A percentile compares a stretch with the other conserved stretches of the same genome.
phyloP scores from a whole-genome alignment of 192 early-diverging fungal genomes.

The Cetraspora pellucida region DNA sequence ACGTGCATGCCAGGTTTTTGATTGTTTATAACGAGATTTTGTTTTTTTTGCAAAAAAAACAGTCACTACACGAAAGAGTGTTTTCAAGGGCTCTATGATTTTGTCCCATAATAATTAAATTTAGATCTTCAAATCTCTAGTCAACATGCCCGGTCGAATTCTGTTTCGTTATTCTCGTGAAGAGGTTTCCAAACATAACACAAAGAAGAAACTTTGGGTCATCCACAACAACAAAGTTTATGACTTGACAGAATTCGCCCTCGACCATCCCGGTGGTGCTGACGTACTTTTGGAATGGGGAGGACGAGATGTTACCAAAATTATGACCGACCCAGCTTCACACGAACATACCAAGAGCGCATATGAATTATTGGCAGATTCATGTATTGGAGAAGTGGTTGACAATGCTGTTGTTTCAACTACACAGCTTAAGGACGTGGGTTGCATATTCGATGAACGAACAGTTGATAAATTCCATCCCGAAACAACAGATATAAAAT shows the following conservation, averaged over 20 bases:
- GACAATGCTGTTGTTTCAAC: not conserved
- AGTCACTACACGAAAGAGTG: too few relatives aligned
- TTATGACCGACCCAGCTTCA: conserved; percentile 74
- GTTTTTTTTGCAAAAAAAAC: too few relatives aligned
- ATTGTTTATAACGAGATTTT: too few relatives aligned
- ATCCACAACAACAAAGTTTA: conserved; percentile 80
- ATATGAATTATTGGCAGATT: conserved; percentile 85
- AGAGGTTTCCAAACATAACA: conserved; percentile 78
- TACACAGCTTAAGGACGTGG: conserved; percentile 4
- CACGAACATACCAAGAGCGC: conserved; percentile 84
- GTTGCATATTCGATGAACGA: conserved; percentile 6
- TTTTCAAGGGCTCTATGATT: too few relatives aligned
- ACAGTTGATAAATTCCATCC: conserved; percentile 44
- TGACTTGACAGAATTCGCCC: conserved; percentile 84
- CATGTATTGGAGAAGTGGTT: conserved; percentile 68
- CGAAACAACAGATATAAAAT: conserved; percentile 49
- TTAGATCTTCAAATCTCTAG: not conserved
- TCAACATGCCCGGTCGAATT: conserved; percentile 31
- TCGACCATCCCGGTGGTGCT: conserved; percentile 92
- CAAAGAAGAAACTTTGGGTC: conserved; percentile 76
- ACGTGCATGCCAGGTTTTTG: too few relatives aligned
- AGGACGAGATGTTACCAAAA: conserved; percentile 79
- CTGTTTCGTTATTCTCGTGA: conserved; percentile 46
- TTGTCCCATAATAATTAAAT: too few relatives aligned
- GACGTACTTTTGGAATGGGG: conserved; percentile 86